Conservation (phyloP, 768 basidiomycete genomes). For the Asterophora parasitica region DNA sequence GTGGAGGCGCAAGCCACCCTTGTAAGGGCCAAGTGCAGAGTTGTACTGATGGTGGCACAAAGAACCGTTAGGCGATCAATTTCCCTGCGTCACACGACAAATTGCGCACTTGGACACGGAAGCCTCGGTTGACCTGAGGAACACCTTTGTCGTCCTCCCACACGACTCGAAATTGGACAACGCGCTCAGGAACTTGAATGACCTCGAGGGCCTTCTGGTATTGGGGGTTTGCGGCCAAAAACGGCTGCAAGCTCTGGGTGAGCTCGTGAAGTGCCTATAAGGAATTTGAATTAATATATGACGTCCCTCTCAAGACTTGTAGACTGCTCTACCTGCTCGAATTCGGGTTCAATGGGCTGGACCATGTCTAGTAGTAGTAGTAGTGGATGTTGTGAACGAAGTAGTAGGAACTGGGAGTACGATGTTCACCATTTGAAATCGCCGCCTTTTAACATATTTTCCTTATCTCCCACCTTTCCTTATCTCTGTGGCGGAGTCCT, state of each 20-base stretch:
- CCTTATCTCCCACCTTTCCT: conserved; percentile 8
- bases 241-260: conserved; percentile 53
- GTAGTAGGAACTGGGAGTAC: background rate
- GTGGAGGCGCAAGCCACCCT: conserved; percentile 75
- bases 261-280: conserved; percentile 62
- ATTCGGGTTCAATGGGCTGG: conserved; percentile 59
- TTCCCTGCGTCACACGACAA: background rate
- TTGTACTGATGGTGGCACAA: conserved; percentile 45
- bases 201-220: conserved; percentile 66
- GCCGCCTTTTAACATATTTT: conserved; percentile 6
- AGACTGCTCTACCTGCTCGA: conserved; percentile 46
- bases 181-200: conserved; percentile 51
- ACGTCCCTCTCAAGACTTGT: background rate
- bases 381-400: background rate
- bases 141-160: conserved; percentile 71
- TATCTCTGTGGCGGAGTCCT: conserved; percentile 11
- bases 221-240: conserved; percentile 61
- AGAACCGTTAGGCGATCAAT: conserved; percentile 2
- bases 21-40: conserved; percentile 75
- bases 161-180: conserved; percentile 66
- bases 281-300: background rate
- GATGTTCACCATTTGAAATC: background rate
- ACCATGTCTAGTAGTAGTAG: conserved; percentile 27
- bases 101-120: conserved; percentile 60
- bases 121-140: conserved; percentile 67